Conservation (phyloP, 257 asterid species). For the Solanum megistacrolobum region DNA sequence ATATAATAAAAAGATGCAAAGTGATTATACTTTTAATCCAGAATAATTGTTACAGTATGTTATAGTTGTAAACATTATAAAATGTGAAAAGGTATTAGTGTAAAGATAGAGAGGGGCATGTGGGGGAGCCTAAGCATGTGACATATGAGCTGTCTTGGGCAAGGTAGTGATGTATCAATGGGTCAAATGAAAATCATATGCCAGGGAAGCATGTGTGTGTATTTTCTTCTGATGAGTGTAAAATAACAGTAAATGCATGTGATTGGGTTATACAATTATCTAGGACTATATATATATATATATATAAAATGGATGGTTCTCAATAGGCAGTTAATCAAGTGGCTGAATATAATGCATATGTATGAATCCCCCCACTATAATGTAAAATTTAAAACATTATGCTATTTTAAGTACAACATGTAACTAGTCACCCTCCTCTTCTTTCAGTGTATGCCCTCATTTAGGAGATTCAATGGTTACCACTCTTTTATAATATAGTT, state of each 20-base stretch:
- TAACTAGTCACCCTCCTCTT: not conserved
- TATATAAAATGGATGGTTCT: slow-evolving; percentile 1
- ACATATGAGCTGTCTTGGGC: slow-evolving; percentile 39
- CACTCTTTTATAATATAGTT: not conserved
- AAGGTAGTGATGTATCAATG: slow-evolving; percentile 24
- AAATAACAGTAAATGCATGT: slow-evolving; percentile 33
- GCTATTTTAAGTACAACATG: not conserved
- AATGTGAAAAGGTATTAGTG: not conserved
- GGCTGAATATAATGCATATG: not conserved
- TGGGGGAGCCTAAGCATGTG: slow-evolving; percentile 41
- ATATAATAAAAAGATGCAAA: not conserved
- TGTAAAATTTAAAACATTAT: not conserved
- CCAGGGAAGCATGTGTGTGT: slow-evolving; percentile 39
- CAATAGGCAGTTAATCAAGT: slow-evolving; percentile 12
- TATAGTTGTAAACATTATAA: not conserved
- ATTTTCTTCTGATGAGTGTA: slow-evolving; percentile 3
- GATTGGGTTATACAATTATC: slow-evolving; percentile 11
- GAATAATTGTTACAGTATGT: not conserved
- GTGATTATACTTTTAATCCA: not conserved
- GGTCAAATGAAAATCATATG: slow-evolving; percentile 47
- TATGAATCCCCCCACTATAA: slow-evolving; percentile 3
- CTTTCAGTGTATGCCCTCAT: not conserved
- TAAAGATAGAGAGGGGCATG: not conserved
- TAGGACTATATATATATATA: not conserved
- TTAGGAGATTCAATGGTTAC: not conserved